Evolutionary conservation across 176 grass and related monocot genomes (phyloP).

Genomic region (Musa troglodytarum): DNA sequence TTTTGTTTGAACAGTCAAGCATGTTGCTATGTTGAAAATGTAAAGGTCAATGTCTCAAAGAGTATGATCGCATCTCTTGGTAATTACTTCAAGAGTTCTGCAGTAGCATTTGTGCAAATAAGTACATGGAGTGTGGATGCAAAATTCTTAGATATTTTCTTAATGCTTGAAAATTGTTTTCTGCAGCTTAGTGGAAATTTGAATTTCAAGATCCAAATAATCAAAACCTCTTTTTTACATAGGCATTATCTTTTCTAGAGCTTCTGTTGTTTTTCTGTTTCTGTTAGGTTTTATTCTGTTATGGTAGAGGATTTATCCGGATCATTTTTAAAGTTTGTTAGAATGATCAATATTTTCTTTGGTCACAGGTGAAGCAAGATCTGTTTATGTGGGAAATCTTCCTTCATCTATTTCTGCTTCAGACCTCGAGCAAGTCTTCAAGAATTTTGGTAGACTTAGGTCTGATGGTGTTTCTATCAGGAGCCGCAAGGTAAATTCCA

Average conservation of each 20-base stretch:
- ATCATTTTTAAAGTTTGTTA: neutral
- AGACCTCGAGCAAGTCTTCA: slow-evolving; percentile 61
- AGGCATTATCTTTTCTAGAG: neutral
- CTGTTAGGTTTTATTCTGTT: neutral
- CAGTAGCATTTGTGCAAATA: too few relatives aligned
- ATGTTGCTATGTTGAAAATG: neutral
- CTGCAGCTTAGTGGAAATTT: neutral
- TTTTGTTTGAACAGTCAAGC: neutral
- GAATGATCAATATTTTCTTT: neutral
- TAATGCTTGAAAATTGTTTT: neutral
- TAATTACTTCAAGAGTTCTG: too few relatives aligned
- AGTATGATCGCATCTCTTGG: too few relatives aligned
- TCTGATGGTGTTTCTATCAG: slow-evolving; percentile 64
- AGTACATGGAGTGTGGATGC: too few relatives aligned
- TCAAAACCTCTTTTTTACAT: neutral
- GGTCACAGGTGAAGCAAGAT: slow-evolving; percentile 42
- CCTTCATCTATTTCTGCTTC: slow-evolving; percentile 47
- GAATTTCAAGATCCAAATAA: too few relatives aligned
- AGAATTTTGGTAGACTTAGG: slow-evolving; percentile 54
- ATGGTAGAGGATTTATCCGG: too few relatives aligned
- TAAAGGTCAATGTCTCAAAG: neutral
- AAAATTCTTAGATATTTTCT: neutral
- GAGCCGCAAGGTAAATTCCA: slow-evolving; percentile 52
- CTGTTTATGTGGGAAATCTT: slow-evolving; percentile 64
- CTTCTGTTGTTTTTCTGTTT: neutral